Evolutionary conservation across 345 rosid genomes (phyloP).

Genomic region (Noccaea bulbosa): DNA sequence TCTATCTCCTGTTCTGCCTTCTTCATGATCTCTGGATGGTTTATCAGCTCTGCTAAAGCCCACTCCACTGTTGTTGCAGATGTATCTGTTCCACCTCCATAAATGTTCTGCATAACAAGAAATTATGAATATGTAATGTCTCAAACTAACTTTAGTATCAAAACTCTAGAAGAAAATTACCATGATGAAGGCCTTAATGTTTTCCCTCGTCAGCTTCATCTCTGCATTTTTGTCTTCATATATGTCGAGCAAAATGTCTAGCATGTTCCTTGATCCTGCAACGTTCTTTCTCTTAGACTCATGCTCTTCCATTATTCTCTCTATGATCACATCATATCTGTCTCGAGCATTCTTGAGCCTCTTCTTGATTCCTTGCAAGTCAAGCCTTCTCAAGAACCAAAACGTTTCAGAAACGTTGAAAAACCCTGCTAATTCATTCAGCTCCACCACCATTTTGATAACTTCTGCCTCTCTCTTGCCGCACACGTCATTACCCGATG

Average conservation of each 20-base stretch:
- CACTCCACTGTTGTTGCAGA: slow-evolving; percentile 64
- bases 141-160: neutral
- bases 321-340: slow-evolving; percentile 66
- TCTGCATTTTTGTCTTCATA: slow-evolving; percentile 68
- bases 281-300: slow-evolving; percentile 43
- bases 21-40: slow-evolving; percentile 63
- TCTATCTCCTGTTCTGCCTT: slow-evolving; percentile 63
- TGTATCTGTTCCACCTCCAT: slow-evolving; percentile 73
- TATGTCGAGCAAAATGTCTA: slow-evolving; percentile 66
- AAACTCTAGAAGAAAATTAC: slow-evolving; percentile 42
- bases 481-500: slow-evolving; percentile 43
- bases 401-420: slow-evolving; percentile 65
- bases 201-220: slow-evolving; percentile 64
- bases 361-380: slow-evolving; percentile 65
- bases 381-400: slow-evolving; percentile 69
- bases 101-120: slow-evolving; percentile 54
- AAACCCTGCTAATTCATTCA: slow-evolving; percentile 57
- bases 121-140: neutral
- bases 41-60: slow-evolving; percentile 77
- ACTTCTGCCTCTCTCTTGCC: slow-evolving; percentile 51
- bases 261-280: slow-evolving; percentile 49
- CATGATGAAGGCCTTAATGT: slow-evolving; percentile 76
- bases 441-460: slow-evolving; percentile 61
- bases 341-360: slow-evolving; percentile 63
- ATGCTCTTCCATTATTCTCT: slow-evolving; percentile 66